A percentile compares a stretch with the other conserved stretches of the same genome.
Conservation (phyloP, 768 basidiomycete genomes). For the Amanita jacksonii region DNA sequence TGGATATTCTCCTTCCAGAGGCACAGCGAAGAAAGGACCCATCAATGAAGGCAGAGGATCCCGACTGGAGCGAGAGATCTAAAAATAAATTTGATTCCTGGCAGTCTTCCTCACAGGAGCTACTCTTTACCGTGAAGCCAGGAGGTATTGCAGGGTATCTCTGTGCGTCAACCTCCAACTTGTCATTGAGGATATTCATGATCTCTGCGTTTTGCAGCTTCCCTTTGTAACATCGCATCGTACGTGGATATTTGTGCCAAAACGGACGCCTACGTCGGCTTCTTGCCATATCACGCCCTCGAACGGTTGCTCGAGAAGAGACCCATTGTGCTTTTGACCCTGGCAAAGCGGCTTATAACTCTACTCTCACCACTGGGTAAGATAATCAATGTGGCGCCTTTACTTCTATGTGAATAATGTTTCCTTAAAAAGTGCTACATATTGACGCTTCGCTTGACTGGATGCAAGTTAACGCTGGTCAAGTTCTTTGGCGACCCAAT, state of each 20-base stretch:
- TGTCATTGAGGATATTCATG: not conserved
- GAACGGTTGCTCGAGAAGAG: conserved; percentile 87
- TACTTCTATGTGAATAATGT: not conserved
- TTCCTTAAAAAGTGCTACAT: conserved; percentile 55
- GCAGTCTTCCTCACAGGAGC: conserved; percentile 38
- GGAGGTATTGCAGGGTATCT: conserved; percentile 98
- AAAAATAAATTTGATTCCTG: conserved; percentile 23
- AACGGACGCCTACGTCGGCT: conserved; percentile 97
- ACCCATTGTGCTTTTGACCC: conserved; percentile 90
- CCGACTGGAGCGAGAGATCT: conserved; percentile 12
- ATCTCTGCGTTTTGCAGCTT: conserved; percentile 39
- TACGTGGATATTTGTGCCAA: conserved; percentile 97
- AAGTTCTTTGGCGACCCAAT: conserved; percentile 88
- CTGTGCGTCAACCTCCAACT: conserved; percentile 39
- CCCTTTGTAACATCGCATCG: conserved; percentile 83
- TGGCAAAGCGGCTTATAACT: conserved; percentile 94
- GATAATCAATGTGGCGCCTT: conserved; percentile 11
- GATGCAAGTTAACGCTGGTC: conserved; percentile 95
- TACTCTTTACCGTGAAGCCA: conserved; percentile 91
- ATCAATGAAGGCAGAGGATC: conserved; percentile 8
- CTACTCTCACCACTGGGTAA: conserved; percentile 85
- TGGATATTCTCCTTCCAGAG: conserved; percentile 78
- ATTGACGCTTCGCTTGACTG: conserved; percentile 96
- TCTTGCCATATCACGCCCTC: conserved; percentile 79
- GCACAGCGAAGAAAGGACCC: conserved; percentile 22